These are phyloP conservation scores for Stereocaulon alpinum DNA, from an alignment of 495 filamentous ascomycete genomes.

Conservation along the genomic window DNA sequence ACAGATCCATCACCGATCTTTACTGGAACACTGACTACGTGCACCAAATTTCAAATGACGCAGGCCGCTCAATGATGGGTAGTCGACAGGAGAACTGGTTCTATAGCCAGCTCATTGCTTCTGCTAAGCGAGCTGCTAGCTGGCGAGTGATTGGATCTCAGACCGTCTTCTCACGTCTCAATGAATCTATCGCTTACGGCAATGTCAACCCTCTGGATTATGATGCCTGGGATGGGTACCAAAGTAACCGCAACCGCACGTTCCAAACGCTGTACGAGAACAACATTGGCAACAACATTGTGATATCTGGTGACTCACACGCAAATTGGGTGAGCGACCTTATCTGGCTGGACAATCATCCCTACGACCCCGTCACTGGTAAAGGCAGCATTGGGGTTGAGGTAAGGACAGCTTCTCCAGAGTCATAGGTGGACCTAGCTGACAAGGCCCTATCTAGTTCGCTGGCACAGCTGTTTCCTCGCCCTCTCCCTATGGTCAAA, in stretches of 20 bases:
- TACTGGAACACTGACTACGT: conserved; percentile 47
- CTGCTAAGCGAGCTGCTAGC: conserved; percentile 41
- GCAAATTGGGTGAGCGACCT: conserved; percentile 56
- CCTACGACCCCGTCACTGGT: conserved; percentile 47
- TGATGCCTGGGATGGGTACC: conserved; percentile 52
- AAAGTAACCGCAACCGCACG: conserved; percentile 53
- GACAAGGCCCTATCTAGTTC: conserved; percentile 26
- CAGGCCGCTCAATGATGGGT: conserved; percentile 54
- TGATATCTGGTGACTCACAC: conserved; percentile 60
- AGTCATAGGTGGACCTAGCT: too few relatives aligned
- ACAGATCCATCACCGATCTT: conserved; percentile 43
- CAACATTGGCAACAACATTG: conserved; percentile 55
- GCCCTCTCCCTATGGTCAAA: conserved; percentile 40
- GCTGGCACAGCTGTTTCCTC: conserved; percentile 53
- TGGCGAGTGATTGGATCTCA: conserved; percentile 61
- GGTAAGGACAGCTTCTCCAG: too few relatives aligned
- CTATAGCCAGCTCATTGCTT: conserved; percentile 45
- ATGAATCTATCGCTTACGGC: conserved; percentile 35
- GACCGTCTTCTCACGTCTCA: conserved; percentile 50
- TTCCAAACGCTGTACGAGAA: conserved; percentile 47
- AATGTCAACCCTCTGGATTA: conserved; percentile 43
- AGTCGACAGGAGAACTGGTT: conserved; percentile 59
- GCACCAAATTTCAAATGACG: conserved; percentile 45
- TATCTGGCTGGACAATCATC: conserved; percentile 47
- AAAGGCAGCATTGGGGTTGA: conserved; percentile 53